Conservation (phyloP, 129 eudicot genomes). For the Arctium minus region DNA sequence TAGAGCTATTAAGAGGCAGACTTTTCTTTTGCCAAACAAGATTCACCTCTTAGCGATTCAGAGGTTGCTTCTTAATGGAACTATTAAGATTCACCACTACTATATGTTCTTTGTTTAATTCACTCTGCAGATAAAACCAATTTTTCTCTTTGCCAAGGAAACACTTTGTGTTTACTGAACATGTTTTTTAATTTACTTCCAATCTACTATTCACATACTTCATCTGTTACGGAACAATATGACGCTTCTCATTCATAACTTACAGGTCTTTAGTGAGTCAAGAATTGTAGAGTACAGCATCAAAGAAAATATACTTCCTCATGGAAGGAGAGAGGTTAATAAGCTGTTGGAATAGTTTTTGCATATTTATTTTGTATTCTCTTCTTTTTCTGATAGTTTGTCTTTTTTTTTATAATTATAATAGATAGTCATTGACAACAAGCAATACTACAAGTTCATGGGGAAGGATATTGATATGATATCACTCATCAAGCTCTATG, state of each 20-base stretch:
- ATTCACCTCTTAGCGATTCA: too few species aligned
- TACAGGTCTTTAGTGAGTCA: conserved; percentile 74
- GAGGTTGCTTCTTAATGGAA: too few species aligned
- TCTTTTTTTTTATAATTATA: background rate
- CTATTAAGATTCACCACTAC: too few species aligned
- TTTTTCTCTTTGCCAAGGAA: background rate
- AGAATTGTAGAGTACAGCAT: conserved; percentile 67
- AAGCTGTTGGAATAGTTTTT: background rate
- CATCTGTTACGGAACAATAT: background rate
- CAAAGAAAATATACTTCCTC: conserved; percentile 53
- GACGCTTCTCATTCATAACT: background rate
- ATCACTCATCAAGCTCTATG: conserved; percentile 69
- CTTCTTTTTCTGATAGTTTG: background rate
- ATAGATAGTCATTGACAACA: conserved; percentile 78
- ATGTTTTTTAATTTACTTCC: background rate
- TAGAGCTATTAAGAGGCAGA: too few species aligned
- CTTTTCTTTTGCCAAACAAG: too few species aligned
- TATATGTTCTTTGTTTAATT: too few species aligned
- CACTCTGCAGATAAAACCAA: too few species aligned
- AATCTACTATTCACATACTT: background rate
- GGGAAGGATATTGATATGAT: conserved; percentile 73
- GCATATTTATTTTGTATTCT: background rate
- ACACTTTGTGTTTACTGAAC: background rate
- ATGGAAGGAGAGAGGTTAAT: conserved; percentile 68
- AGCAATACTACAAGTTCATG: conserved; percentile 72